Evolutionary conservation across 192 early-diverging fungal genomes (phyloP), one percentile per base, ranked within the genome.

Genomic region (Umbelopsis ramanniana): DNA sequence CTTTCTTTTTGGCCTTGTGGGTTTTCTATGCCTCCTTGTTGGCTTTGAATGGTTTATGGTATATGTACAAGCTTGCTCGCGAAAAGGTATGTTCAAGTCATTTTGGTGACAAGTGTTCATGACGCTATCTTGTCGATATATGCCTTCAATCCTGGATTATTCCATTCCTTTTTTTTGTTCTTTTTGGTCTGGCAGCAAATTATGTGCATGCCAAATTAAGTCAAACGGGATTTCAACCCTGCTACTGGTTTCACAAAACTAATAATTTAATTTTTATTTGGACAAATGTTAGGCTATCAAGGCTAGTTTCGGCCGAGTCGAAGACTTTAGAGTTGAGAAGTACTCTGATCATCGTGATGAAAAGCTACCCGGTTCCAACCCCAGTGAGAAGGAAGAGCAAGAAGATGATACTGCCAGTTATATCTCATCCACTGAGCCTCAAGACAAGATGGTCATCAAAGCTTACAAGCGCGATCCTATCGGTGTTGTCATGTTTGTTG

Each of bases 391-490:
- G 19, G 70, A 54, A 46, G n/a, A 33, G 7, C 11, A 54, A 6
- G 50, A 55, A 55, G 40, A 67, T 66, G 47, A 45, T 29, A 67
- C 35, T 4, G 47, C n/a, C 6, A 67, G 43, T 38, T 67, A 76
- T 40, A 52, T 71, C 21, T 50, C 68, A 1, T 60, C 63, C 48
- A 45, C 46, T 35, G 52, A 73, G 17, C 45, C 37, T 14, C 24
- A 60, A 35, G 71, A 74, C 19, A 73, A 80, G 46, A 82, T 82
- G 57, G 55, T 79, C 2, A 69, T 87, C 24, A 78, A 72, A 43
- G 84, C 75, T 14, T 87, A 84, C 72, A 80, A 77, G 46, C 75
- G 74, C 68, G 72, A 79, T 73, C 57, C 70, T n/a, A 71, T 82
- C 33, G 86, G 86, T 68, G 76, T 76, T 6, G 45, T 74, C 21